Evolutionary conservation across 305 asterid genomes (phyloP).

Genomic region (Fraxinus latifolia): DNA sequence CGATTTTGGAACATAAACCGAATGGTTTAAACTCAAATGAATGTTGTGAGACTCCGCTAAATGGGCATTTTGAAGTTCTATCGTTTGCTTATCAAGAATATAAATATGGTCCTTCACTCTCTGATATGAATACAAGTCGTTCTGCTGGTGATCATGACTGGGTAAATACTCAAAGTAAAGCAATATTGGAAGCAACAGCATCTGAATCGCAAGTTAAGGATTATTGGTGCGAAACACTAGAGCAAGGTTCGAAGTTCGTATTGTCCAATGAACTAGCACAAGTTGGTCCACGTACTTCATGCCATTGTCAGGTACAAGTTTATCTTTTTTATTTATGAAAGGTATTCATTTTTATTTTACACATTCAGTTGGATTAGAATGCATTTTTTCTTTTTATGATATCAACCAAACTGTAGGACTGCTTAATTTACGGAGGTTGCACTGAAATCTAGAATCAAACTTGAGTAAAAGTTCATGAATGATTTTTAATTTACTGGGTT

Average conservation of each 20-base stretch:
- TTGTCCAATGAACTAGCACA: conserved; percentile 51
- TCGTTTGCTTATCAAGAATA: conserved; percentile 24
- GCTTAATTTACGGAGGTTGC: background rate
- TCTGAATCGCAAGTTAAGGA: conserved; percentile 36
- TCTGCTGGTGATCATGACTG: conserved; percentile 26
- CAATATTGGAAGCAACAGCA: conserved; percentile 27
- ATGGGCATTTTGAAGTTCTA: conserved; percentile 26
- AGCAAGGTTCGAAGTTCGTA: conserved; percentile 40
- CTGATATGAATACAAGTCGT: conserved; percentile 21
- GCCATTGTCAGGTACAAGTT: conserved; percentile 71
- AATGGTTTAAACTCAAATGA: conserved; percentile 31
- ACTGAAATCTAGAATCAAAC: background rate
- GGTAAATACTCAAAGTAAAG: conserved; percentile 23
- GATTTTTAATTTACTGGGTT: conserved; percentile 2
- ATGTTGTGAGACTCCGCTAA: conserved; percentile 20
- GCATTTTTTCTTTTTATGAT: background rate
- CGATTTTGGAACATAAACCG: conserved; percentile 31
- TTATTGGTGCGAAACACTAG: conserved; percentile 55
- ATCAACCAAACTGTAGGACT: background rate
- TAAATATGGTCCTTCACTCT: conserved; percentile 12
- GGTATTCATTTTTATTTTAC: background rate
- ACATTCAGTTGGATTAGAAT: background rate
- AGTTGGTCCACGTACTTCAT: conserved; percentile 71
- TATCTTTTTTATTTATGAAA: background rate
- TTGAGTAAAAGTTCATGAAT: background rate